Evolutionary conservation across 1,284 basidiomycete genomes (phyloP).

Genomic region (Takashimella koratensis): DNA sequence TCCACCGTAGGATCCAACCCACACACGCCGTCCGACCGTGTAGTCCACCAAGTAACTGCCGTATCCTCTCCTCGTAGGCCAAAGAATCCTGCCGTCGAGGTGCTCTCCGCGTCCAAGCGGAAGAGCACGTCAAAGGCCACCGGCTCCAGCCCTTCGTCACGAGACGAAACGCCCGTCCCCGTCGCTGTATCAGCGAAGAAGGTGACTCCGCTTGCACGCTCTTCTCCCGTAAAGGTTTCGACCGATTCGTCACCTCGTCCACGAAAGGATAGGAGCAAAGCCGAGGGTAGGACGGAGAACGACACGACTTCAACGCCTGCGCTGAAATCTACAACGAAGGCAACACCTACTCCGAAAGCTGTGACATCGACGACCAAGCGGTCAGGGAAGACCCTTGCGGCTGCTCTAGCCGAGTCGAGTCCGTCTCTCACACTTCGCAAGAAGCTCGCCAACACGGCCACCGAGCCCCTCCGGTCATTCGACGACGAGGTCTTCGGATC

Average conservation of each 20-base stretch:
- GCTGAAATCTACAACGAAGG: neutral
- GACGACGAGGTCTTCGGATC: slow-evolving; percentile 17
- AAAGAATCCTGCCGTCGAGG: neutral
- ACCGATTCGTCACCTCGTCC: neutral
- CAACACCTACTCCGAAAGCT: neutral
- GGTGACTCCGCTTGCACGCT: neutral
- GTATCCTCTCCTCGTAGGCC: neutral
- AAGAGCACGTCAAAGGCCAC: neutral
- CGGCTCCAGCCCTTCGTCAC: neutral
- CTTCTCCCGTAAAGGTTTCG: neutral
- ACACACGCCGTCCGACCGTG: neutral
- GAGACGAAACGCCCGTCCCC: neutral
- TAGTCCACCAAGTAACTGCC: neutral
- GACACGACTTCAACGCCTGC: neutral
- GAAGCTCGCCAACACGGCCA: neutral
- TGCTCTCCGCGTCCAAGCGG: neutral
- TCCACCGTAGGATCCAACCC: neutral
- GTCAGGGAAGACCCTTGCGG: neutral
- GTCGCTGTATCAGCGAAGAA: neutral
- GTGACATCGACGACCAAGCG: neutral
- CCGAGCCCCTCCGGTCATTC: slow-evolving; percentile 6
- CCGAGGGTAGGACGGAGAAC: neutral
- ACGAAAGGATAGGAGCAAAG: neutral
- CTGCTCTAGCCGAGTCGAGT: neutral
- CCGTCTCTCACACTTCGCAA: neutral